Conservation (phyloP, 495 filamentous ascomycete species). For the Lasiosphaeria miniovina region DNA sequence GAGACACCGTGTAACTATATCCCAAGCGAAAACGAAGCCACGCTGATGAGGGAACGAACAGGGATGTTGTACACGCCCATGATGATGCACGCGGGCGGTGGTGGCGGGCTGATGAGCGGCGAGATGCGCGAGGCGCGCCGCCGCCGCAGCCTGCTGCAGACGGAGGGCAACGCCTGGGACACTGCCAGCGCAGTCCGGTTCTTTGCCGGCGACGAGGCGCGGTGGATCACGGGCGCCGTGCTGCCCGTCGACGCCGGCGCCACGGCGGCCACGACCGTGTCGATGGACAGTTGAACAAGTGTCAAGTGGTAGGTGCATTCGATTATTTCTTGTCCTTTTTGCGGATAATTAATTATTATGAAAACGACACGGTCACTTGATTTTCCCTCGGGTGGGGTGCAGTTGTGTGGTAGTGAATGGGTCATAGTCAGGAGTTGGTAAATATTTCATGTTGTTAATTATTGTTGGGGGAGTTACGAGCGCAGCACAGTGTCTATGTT, state of each 20-base stretch:
- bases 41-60: background rate
- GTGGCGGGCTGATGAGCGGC: conserved; percentile 37
- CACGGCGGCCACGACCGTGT: conserved; percentile 15
- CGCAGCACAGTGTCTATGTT: too few species aligned
- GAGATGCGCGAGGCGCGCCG: conserved; percentile 46
- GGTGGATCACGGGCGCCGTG: conserved; percentile 50
- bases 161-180: conserved; percentile 57
- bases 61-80: conserved; percentile 56
- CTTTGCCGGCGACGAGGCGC: conserved; percentile 44
- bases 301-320: background rate
- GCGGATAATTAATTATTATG: background rate
- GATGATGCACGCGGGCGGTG: conserved; percentile 49
- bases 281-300: background rate
- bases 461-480: too few species aligned
- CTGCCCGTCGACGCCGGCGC: conserved; percentile 45
- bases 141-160: conserved; percentile 49
- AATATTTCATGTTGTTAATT: too few species aligned
- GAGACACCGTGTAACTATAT: background rate
- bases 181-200: conserved; percentile 37
- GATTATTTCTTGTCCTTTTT: background rate
- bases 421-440: too few species aligned
- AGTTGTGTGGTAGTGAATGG: too few species aligned
- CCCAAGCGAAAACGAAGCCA: background rate
- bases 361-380: too few species aligned
- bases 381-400: too few species aligned